phyloP scores from a whole-genome alignment of 2,329 filamentous ascomycete species.

The Aspergillus eucalypticola region DNA sequence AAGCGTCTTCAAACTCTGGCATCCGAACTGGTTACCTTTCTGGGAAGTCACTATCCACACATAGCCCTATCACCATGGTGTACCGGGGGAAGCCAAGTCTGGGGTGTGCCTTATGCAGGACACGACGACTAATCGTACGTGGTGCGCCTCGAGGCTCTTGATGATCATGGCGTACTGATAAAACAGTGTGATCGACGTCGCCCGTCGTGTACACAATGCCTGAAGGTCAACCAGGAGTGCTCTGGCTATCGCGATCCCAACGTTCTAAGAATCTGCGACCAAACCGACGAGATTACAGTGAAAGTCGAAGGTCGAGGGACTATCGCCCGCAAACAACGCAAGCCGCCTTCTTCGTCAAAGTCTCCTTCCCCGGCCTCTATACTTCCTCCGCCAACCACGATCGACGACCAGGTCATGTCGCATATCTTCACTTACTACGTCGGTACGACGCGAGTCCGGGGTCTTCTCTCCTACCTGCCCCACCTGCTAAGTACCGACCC shows the following conservation, averaged over 20 bases:
- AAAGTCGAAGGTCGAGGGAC: not conserved
- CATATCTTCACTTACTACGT: constrained; percentile 11
- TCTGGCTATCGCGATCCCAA: constrained; percentile 23
- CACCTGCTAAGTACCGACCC: constrained; percentile 6
- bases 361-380: too few relatives aligned
- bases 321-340: not conserved
- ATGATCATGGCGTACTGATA: too few relatives aligned
- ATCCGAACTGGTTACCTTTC: too few relatives aligned
- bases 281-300: constrained; percentile 20
- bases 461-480: not conserved
- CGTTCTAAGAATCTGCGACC: constrained; percentile 22
- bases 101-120: constrained; percentile 17
- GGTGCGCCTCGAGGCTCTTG: too few relatives aligned
- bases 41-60: too few relatives aligned
- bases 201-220: constrained; percentile 25
- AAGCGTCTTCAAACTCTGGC: too few relatives aligned
- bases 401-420: constrained; percentile 11
- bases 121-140: constrained; percentile 17
- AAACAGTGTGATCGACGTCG: constrained; percentile 24
- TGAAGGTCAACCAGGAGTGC: constrained; percentile 20
- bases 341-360: not conserved
- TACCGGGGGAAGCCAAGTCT: constrained; percentile 17
- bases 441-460: not conserved
- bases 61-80: constrained; percentile 7
- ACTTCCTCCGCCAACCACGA: not conserved